Base-by-base conservation (phyloP, 306 rosid genomes). In the Elaeagnus macrophylla region DNA sequence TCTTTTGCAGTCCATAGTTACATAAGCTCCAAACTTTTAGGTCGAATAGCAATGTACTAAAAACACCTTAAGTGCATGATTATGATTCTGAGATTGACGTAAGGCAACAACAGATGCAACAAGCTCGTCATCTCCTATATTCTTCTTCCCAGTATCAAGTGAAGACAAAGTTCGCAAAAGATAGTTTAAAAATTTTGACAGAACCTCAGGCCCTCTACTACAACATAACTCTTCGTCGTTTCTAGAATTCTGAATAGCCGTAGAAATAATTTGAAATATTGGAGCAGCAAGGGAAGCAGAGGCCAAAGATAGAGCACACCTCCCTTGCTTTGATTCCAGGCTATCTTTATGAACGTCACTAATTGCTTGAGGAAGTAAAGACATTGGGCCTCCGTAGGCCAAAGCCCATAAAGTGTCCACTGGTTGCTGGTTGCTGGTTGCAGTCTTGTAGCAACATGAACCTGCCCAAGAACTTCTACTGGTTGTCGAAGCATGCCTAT, bases 381-480 rank as follows among this genome's bases (percentile, higher is more conserved):
- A 80, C 81, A 91, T 78, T 14, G 96, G 94, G 63, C 99, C 96
- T 10, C 99, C 99, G 62, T 82, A 82, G 37, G 96, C 86, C 67
- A 87, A 77, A 66, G 99, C 99, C 99, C 99, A 91, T 68, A 91
- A 65, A 45, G 95, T 93, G 52, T 83, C 93, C 53, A 66, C 83
- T 9, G 96, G 96, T n/a, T n/a, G n/a, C n/a, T n/a, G n/a, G n/a
- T n/a, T n/a, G n/a, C n/a, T n/a, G n/a, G n/a, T 47, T 85, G 75
- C 80, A 82, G 77, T 48, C 99, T 76, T 45, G 80, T 75, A 39
- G 95, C 95, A 80, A 87, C 89, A 69, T 91, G 85, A 64, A 91
- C 95, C 79, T 87, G 99, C 69, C 99, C 99, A 56, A 91, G 99
- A 58, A 87, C 89, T 82, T 83, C 99, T 51, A 96, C 99, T n/a